Evolutionary conservation across 1,139 yeast species (phyloP).

Genomic region (Scheffersomyces insectosa): DNA sequence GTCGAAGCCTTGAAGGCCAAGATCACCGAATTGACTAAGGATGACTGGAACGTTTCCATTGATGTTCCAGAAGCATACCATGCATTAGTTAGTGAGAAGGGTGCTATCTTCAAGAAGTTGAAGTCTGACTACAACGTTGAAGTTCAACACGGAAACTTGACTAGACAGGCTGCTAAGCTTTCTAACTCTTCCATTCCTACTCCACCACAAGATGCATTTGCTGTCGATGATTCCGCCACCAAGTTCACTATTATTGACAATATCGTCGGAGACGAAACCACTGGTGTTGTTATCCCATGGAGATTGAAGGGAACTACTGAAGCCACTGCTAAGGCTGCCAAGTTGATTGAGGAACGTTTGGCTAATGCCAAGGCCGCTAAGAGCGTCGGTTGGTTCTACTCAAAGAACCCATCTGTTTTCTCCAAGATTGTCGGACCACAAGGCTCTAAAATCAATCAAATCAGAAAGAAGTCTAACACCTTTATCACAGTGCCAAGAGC

Average conservation of each 20-base stretch:
- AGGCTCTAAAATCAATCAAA: conserved; percentile 65
- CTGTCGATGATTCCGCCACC: conserved; percentile 38
- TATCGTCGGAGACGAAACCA: conserved; percentile 24
- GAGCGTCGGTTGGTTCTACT: conserved; percentile 40
- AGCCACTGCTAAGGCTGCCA: conserved; percentile 39
- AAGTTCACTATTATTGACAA: conserved; percentile 48
- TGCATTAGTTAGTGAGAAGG: conserved; percentile 66
- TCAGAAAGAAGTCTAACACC: conserved; percentile 61
- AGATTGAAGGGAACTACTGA: conserved; percentile 55
- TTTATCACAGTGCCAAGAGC: conserved; percentile 66
- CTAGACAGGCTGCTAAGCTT: conserved; percentile 52
- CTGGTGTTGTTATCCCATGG: conserved; percentile 58
- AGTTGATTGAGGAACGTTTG: conserved; percentile 34
- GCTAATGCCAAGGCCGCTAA: conserved; percentile 34
- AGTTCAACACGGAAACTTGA: conserved; percentile 60
- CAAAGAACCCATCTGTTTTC: conserved; percentile 34
- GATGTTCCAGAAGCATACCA: conserved; percentile 61
- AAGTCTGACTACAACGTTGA: conserved; percentile 57
- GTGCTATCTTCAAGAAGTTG: conserved; percentile 61
- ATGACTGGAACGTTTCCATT: conserved; percentile 47
- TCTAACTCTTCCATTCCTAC: conserved; percentile 46
- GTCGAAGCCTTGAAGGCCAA: conserved; percentile 58
- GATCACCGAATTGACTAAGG: conserved; percentile 54
- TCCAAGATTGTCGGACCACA: conserved; percentile 74
- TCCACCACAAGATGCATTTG: conserved; percentile 53